Percentiles rank a stretch among this genome's conserved stretches.
Conservation (phyloP, 1,284 basidiomycete species). For the Erythrobasidium hasegawianum region DNA sequence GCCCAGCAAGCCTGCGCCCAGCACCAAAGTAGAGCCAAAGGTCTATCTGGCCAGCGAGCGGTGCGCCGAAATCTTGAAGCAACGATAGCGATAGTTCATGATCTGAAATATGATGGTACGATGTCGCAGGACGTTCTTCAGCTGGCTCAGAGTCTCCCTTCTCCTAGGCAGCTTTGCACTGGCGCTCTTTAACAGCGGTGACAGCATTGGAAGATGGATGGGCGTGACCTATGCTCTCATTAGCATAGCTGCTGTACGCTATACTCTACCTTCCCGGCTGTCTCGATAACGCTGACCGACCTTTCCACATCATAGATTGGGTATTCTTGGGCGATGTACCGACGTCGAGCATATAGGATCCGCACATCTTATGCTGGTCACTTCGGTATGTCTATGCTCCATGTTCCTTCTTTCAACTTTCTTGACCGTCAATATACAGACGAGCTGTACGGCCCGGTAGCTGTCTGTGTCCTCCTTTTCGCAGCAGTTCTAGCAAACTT, state of each 20-base stretch:
- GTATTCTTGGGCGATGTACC: slow-evolving; percentile 84
- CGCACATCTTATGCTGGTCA: slow-evolving; percentile 82
- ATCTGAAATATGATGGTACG: no score
- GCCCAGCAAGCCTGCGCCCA: not conserved
- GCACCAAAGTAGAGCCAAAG: slow-evolving; percentile 32
- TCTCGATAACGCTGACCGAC: no score
- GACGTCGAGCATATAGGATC: slow-evolving; percentile 85
- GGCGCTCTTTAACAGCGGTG: slow-evolving; percentile 77
- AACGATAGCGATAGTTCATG: not conserved
- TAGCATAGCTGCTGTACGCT: slow-evolving; percentile 43
- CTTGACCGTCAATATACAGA: slow-evolving; percentile 55
- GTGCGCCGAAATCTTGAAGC: no score
- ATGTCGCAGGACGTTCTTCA: slow-evolving; percentile 44
- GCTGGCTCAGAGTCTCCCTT: slow-evolving; percentile 57
- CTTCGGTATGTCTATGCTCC: slow-evolving; percentile 76
- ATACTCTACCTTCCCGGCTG: no score
- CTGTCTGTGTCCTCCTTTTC: slow-evolving; percentile 76
- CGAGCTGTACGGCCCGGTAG: slow-evolving; percentile 69
- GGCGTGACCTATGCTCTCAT: slow-evolving; percentile 80
- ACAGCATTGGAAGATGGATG: slow-evolving; percentile 69
- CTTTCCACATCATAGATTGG: slow-evolving; percentile 49
- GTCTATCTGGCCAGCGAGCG: slow-evolving; percentile 34
- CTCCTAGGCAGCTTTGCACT: slow-evolving; percentile 80
- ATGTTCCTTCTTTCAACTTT: no score
- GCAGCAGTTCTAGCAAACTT: slow-evolving; percentile 82